phyloP scores from a whole-genome alignment of 306 rosid species.

The Prunus mongolica region DNA sequence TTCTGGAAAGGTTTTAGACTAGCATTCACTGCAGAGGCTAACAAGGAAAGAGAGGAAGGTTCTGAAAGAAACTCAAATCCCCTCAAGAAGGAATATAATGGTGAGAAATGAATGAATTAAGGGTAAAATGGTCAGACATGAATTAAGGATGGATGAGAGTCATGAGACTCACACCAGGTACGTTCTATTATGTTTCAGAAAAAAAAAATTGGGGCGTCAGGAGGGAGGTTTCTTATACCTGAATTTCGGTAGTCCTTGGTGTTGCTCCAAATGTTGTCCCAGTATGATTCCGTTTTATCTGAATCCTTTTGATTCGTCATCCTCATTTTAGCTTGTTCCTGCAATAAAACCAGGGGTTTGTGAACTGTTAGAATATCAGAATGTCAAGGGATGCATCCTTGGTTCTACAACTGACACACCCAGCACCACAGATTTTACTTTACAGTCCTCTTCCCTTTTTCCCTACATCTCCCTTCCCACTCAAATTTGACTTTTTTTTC shows the following conservation, averaged over 20 bases:
- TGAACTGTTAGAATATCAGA: slow-evolving; percentile 1
- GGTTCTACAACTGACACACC: too few relatives aligned
- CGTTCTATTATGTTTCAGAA: neutral
- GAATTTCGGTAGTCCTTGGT: slow-evolving; percentile 55
- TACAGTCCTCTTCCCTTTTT: too few relatives aligned
- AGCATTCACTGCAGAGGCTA: neutral
- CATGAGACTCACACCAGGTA: neutral
- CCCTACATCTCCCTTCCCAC: too few relatives aligned
- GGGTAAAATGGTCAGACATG: neutral
- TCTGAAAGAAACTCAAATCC: neutral
- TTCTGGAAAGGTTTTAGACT: neutral
- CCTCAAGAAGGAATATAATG: neutral
- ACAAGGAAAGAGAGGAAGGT: neutral
- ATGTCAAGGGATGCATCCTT: too few relatives aligned
- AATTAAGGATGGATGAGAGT: neutral
- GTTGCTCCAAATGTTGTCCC: slow-evolving; percentile 78
- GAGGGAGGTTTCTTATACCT: slow-evolving; percentile 28
- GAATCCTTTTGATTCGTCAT: slow-evolving; percentile 70
- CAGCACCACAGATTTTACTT: too few relatives aligned
- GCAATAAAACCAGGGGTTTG: slow-evolving; percentile 18
- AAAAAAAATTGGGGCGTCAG: too few relatives aligned
- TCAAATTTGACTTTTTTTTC: too few relatives aligned
- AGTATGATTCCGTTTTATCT: slow-evolving; percentile 45
- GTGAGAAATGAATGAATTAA: neutral
- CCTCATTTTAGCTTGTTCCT: slow-evolving; percentile 72